These are phyloP conservation scores for Condylostoma magnum DNA, from an alignment of 169 alveolate genomes.

Conservation along the genomic window DNA sequence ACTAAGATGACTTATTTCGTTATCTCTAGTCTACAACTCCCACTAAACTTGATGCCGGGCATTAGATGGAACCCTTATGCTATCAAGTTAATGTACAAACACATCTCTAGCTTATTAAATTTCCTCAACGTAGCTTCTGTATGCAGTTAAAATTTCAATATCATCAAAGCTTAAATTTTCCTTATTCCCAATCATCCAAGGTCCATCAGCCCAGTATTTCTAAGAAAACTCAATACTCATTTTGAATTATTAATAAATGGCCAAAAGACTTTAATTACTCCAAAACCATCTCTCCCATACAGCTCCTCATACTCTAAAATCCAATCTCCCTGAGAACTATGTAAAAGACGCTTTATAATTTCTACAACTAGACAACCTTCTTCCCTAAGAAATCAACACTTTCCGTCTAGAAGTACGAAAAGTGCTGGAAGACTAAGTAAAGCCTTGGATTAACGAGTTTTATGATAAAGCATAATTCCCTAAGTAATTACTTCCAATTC, in stretches of 20 bases:
- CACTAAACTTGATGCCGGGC: too few species aligned
- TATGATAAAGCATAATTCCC: constrained; percentile 19
- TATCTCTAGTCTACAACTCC: too few species aligned
- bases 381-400: not conserved
- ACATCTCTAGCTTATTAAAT: too few species aligned
- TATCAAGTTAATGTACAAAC: too few species aligned
- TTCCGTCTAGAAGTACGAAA: not conserved
- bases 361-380: not conserved
- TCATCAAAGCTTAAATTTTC: too few species aligned
- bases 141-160: too few species aligned
- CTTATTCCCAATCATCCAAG: too few species aligned
- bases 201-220: too few species aligned
- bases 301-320: not conserved
- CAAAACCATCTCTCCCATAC: not conserved
- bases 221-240: too few species aligned
- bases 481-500: not conserved
- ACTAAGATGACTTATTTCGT: too few species aligned
- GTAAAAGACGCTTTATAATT: constrained; percentile 11
- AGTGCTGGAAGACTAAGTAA: constrained; percentile 1
- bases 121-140: too few species aligned
- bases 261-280: not conserved
- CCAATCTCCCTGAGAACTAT: not conserved
- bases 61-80: too few species aligned
- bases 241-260: not conserved
- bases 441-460: not conserved